phyloP scores from a whole-genome alignment of 441 rosid species.

The Bocquillonia castaneifolia region DNA sequence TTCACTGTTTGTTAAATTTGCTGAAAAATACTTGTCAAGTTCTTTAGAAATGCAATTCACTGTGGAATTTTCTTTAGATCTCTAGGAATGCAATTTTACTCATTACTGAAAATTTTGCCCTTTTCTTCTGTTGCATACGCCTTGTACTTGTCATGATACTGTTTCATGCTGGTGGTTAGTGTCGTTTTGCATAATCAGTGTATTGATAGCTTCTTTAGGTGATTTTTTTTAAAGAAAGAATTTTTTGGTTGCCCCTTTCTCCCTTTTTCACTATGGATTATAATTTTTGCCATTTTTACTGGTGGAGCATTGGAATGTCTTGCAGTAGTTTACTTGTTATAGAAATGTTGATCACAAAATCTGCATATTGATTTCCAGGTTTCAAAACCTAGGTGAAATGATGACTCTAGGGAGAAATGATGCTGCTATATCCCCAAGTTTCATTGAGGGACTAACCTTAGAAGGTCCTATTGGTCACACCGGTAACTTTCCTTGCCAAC shows the following conservation, averaged over 20 bases:
- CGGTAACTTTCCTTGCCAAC: slow-evolving; percentile 32
- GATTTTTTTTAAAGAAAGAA: no score
- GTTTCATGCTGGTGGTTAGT: neutral
- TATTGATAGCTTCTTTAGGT: neutral
- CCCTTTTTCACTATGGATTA: neutral
- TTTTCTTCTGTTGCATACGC: neutral
- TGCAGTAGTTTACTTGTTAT: neutral
- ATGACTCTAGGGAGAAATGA: slow-evolving; percentile 84
- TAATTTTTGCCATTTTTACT: neutral
- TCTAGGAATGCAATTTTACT: no score
- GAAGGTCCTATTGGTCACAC: slow-evolving; percentile 89
- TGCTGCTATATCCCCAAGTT: slow-evolving; percentile 82
- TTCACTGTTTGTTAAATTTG: neutral
- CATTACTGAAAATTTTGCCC: no score
- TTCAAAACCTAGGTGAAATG: slow-evolving; percentile 94
- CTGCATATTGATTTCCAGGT: slow-evolving; percentile 38
- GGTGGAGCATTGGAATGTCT: neutral
- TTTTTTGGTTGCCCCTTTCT: neutral
- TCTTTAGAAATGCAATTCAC: neutral
- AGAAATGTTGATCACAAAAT: neutral
- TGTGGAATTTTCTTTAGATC: neutral
- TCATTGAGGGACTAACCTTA: slow-evolving; percentile 79
- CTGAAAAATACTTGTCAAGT: neutral
- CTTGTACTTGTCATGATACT: neutral
- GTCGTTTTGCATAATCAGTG: neutral